These are phyloP conservation scores for Carex sylvatica DNA, from an alignment of 202 grass and related monocot species.

Conservation along the genomic window DNA sequence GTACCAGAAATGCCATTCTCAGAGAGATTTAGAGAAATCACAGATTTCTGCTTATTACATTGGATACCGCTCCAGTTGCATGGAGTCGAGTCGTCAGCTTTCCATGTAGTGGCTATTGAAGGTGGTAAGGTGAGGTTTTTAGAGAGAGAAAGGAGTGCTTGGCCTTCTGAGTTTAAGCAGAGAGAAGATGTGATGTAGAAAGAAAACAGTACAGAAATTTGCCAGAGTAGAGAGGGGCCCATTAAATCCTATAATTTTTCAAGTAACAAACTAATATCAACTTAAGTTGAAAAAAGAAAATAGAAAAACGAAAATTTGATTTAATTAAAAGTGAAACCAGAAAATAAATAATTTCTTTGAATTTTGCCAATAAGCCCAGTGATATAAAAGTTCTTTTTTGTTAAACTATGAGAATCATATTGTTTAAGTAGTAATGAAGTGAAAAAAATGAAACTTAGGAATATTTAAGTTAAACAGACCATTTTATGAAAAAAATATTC, in stretches of 20 bases:
- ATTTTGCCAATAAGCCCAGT: background rate
- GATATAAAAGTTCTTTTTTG: background rate
- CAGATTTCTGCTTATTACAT: constrained; percentile 38
- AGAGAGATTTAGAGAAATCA: constrained; percentile 45
- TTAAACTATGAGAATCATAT: background rate
- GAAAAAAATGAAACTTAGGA: background rate
- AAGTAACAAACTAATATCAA: background rate
- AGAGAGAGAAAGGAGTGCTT: constrained; percentile 54
- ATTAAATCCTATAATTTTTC: constrained; percentile 32
- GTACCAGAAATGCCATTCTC: constrained; percentile 39
- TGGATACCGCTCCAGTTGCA: constrained; percentile 60
- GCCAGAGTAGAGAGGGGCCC: constrained; percentile 28
- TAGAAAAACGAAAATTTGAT: background rate
- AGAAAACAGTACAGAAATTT: constrained; percentile 28
- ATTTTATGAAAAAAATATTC: background rate
- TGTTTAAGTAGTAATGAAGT: background rate
- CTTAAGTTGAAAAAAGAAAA: background rate
- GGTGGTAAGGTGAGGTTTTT: constrained; percentile 45
- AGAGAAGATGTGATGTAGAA: constrained; percentile 30
- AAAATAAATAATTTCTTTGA: background rate
- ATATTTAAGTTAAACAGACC: background rate
- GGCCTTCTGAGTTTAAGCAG: constrained; percentile 62
- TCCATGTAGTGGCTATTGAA: constrained; percentile 50
- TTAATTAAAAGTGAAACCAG: background rate
- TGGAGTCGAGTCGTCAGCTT: constrained; percentile 45